Base-by-base conservation (phyloP, 176 grass and related monocot species). In the Thinopyrum elongatum region DNA sequence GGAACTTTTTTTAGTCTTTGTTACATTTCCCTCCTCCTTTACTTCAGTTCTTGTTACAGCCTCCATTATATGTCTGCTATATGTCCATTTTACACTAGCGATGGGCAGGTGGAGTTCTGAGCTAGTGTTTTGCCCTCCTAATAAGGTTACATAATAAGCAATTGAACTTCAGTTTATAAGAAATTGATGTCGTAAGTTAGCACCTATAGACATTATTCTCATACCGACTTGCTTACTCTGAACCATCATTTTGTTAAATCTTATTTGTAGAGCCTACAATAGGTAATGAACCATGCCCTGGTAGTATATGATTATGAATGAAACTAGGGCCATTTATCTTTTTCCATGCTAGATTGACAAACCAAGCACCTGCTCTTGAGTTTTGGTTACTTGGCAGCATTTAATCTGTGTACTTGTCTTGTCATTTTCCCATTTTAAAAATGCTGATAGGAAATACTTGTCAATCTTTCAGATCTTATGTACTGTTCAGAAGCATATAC, bases 401-500 rank as follows among this genome's bases (percentile, higher is more conserved):
- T 74, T 87, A 47, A 67, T 65, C 26, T 59, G 60, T 33, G 15
- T 76, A 49, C 57, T 33, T 91, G 21, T 76, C 22, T 78, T 21
- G 22, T 42, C 76, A 70, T 7, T 86, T 76, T 39, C 44, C 30
- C 27, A 39, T 7, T 44, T 79, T 85, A 35, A 62, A 80, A 83
- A 26, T 70, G 57, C 65, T 89, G 73, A 86, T 88, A 71, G n/a
- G 27, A 85, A 85, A 80, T 70, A 49, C 21, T 53, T 86, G 60
- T 53, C 75, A 60, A 26, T 74, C 53, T 92, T 92, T 87, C 88
- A 98, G 94, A 98, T 96, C 64, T 88, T 98, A 84, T 98, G 94
- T 85, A 96, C 92, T 58, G 87, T 98, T 77, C 91, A 90, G 84
- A 98, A 98, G 87, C 88, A 98, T 92, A 94, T 95, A 94, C 88